phyloP scores from a whole-genome alignment of 768 basidiomycete species.

The Naganishia kalamii region DNA sequence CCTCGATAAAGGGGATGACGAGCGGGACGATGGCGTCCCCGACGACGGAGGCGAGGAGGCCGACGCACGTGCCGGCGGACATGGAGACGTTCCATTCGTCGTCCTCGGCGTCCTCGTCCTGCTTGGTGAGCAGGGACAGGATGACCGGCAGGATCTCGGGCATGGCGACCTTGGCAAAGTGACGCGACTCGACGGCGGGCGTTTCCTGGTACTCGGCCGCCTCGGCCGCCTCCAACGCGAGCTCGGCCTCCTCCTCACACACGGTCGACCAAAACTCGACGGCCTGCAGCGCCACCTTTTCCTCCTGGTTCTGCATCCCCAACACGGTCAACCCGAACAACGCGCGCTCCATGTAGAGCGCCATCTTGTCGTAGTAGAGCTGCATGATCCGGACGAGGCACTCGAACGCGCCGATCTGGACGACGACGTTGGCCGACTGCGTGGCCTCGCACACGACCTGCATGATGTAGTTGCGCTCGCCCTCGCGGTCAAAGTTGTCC shows the following conservation, averaged over 20 bases:
- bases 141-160: slow-evolving; percentile 93
- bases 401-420: slow-evolving; percentile 95
- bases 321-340: slow-evolving; percentile 96
- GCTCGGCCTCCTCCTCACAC: slow-evolving; percentile 91
- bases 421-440: slow-evolving; percentile 67
- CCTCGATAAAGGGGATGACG: slow-evolving; percentile 96
- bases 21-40: slow-evolving; percentile 82
- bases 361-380: slow-evolving; percentile 98
- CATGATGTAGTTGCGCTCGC: slow-evolving; percentile 99
- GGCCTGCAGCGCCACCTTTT: slow-evolving; percentile 86
- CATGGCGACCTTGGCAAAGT: slow-evolving; percentile 89
- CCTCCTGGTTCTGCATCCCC: slow-evolving; percentile 91
- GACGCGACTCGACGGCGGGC: slow-evolving; percentile 75
- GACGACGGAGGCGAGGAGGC: slow-evolving; percentile 81
- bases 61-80: slow-evolving; percentile 88
- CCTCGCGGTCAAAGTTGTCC: slow-evolving; percentile 98
- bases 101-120: slow-evolving; percentile 94
- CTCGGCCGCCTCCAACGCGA: slow-evolving; percentile 87
- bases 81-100: slow-evolving; percentile 99
- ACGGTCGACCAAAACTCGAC: slow-evolving; percentile 99
- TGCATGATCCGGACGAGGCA: slow-evolving; percentile 95
- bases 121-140: slow-evolving; percentile 75
- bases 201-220: slow-evolving; percentile 71
- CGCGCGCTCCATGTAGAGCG: slow-evolving; percentile 97
- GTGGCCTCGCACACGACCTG: slow-evolving; percentile 99